Evolutionary conservation across 2,329 filamentous ascomycete species (phyloP).

Genomic region (Ophiognomonia clavigignenti-juglandacearum): DNA sequence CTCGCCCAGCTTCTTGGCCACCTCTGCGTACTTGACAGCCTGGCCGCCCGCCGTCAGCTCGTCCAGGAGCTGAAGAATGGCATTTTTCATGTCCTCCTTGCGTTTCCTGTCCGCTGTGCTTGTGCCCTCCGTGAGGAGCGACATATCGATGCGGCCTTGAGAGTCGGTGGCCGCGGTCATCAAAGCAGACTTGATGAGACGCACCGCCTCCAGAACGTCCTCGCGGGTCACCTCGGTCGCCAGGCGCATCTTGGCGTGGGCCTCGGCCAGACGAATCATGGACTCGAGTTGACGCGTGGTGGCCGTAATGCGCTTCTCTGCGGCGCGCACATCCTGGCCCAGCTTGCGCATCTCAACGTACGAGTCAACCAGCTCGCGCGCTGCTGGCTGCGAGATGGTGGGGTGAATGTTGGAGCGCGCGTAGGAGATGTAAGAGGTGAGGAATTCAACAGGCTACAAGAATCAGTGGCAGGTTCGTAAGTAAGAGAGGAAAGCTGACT

Average conservation of each 20-base stretch:
- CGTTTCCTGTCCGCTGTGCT: conserved; percentile 80
- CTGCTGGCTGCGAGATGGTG: conserved; percentile 71
- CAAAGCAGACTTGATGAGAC: conserved; percentile 87
- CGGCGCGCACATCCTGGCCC: conserved; percentile 77
- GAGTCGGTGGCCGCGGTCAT: conserved; percentile 97
- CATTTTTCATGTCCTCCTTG: conserved; percentile 78
- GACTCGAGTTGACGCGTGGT: conserved; percentile 95
- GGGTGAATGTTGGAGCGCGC: conserved; percentile 84
- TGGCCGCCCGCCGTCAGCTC: conserved; percentile 68
- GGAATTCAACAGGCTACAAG: conserved; percentile 78
- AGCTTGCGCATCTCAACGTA: conserved; percentile 96
- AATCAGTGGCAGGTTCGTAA: conserved; percentile 2
- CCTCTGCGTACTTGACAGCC: conserved; percentile 71
- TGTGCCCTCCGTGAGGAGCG: conserved; percentile 88
- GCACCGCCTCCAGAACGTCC: conserved; percentile 87
- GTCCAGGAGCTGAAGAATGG: conserved; percentile 69
- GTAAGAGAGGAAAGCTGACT: conserved; percentile 29
- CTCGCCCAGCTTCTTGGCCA: conserved; percentile 68
- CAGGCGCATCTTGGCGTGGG: conserved; percentile 96
- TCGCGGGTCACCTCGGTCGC: conserved; percentile 67
- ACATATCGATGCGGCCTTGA: conserved; percentile 94
- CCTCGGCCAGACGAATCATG: conserved; percentile 96
- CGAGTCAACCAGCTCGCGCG: conserved; percentile 75
- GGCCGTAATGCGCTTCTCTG: conserved; percentile 94
- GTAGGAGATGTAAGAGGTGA: conserved; percentile 96